Evolutionary conservation across 73 alveolate genomes (phyloP), one percentile per base, ranked within the genome.

Genomic region (Symbiodinium natans): DNA sequence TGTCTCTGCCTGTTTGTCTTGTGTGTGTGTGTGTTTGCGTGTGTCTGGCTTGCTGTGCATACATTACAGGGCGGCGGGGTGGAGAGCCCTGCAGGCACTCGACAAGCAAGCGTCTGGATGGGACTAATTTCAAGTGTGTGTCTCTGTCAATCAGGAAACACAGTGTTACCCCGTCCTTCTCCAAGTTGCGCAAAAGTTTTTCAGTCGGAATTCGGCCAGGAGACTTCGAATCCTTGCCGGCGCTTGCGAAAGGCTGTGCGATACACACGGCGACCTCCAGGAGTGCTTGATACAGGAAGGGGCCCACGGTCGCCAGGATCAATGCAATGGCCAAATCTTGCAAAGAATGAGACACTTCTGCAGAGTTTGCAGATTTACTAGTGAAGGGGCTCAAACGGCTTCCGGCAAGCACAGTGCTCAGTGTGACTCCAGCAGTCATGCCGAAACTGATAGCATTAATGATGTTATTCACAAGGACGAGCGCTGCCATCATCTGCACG

Each of bases 401-500:
- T 10, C 31, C 23, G 3, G 92, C 92, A 31, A 92, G 92, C 46
- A 42, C 19, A 34, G 82, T 75, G 92, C 92, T 77, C 41, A 92
- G 1, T 27, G 98, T 92, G 71, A 73, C 98, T 19, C 98, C 98
- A 2, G 92, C 42, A 15, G 98, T 83, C 83, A 92, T 19, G 92
- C 98, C 98, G 39, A 92, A 59, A 34, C 98, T 92, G 92, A 92
- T 43, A 19, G 98, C 98, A 15, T 92, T 92, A 63, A 92, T 46
- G 92, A 92, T 74, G 71, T 92, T 92, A 92, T 92, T 92, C n/a
- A 75, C 96, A 10, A 90, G 96, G 39, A 92, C 98, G 34, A 92
- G 83, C 5, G 98, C 89, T 3, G 98, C 98, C 98, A 92, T 73
- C 98, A 92, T 92, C 13, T 92, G 98, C 43, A 92, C 98, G 25